Evolutionary conservation across 345 rosid species (phyloP).

Genomic region (Bretschneidera sinensis): DNA sequence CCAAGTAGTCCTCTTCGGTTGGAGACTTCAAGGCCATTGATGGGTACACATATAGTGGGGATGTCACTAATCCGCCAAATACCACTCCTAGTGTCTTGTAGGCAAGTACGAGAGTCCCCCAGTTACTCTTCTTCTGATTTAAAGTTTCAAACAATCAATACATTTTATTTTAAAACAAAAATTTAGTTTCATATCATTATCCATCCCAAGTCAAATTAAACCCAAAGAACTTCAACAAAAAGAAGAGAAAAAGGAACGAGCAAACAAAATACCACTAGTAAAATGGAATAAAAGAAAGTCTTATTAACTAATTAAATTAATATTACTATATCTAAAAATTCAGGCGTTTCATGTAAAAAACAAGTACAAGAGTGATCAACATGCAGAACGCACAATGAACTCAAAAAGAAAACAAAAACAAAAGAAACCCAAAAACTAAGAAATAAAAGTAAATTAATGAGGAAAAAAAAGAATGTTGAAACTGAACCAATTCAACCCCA

Average conservation of each 20-base stretch:
- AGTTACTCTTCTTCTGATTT: constrained; percentile 26
- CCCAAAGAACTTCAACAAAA: neutral
- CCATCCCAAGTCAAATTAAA: neutral
- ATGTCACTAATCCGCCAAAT: constrained; percentile 73
- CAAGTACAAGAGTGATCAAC: too few species aligned
- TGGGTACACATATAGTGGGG: constrained; percentile 61
- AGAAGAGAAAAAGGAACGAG: neutral
- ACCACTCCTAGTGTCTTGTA: constrained; percentile 66
- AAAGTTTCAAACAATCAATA: neutral
- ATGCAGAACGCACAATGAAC: too few species aligned
- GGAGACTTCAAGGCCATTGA: constrained; percentile 59
- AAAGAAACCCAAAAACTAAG: too few species aligned
- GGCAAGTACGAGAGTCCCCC: constrained; percentile 37
- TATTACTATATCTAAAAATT: too few species aligned
- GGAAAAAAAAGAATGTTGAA: too few species aligned
- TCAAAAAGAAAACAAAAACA: too few species aligned
- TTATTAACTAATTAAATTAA: too few species aligned
- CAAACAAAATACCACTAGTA: too few species aligned
- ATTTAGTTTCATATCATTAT: neutral
- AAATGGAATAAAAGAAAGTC: too few species aligned
- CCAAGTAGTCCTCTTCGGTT: constrained; percentile 56
- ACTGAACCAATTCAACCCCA: too few species aligned
- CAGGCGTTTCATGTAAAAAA: too few species aligned
- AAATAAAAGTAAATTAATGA: too few species aligned
- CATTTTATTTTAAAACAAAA: neutral